A percentile compares a stretch with the other conserved stretches of the same genome.
Evolutionary conservation across 768 basidiomycete genomes (phyloP).

Genomic region (Tubosaeta brunneosetosa): DNA sequence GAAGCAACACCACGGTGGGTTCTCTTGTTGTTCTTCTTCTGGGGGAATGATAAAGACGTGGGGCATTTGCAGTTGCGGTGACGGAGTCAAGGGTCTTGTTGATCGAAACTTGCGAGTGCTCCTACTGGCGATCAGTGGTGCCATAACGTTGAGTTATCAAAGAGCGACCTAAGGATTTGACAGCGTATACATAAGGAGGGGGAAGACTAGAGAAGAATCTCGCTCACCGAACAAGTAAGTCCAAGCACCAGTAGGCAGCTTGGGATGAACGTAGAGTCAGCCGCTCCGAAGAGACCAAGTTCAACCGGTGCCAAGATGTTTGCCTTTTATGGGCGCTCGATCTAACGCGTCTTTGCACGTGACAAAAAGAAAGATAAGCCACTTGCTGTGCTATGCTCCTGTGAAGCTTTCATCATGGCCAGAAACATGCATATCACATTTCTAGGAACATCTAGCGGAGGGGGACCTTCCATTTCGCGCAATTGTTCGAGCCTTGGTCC

Average conservation of each 20-base stretch:
- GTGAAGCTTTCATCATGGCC: constrained; percentile 30
- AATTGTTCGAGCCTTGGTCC: constrained; percentile 64
- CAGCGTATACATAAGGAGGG: neutral
- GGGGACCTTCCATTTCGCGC: constrained; percentile 67
- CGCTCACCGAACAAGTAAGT: constrained; percentile 12
- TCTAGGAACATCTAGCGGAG: constrained; percentile 72
- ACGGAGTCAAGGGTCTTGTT: constrained; percentile 2
- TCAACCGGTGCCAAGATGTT: constrained; percentile 13
- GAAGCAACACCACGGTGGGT: constrained; percentile 55
- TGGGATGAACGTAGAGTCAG: constrained; percentile 8
- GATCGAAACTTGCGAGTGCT: constrained; percentile 14
- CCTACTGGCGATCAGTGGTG: constrained; percentile 9
- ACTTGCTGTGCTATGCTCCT: neutral
- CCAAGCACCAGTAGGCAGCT: constrained; percentile 1
- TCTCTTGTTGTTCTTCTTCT: constrained; percentile 47
- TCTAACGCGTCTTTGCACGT: constrained; percentile 12
- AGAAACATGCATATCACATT: constrained; percentile 58
- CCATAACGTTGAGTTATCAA: constrained; percentile 10
- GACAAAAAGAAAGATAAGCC: neutral
- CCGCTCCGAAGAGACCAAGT: constrained; percentile 4
- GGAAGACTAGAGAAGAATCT: neutral
- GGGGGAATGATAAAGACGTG: constrained; percentile 55
- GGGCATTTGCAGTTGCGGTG: constrained; percentile 32
- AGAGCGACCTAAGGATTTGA: constrained; percentile 13
- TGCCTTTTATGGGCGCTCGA: constrained; percentile 20